Evolutionary conservation across 108 stramenopile species (phyloP).

Genomic region (Bacterosira constricta): DNA sequence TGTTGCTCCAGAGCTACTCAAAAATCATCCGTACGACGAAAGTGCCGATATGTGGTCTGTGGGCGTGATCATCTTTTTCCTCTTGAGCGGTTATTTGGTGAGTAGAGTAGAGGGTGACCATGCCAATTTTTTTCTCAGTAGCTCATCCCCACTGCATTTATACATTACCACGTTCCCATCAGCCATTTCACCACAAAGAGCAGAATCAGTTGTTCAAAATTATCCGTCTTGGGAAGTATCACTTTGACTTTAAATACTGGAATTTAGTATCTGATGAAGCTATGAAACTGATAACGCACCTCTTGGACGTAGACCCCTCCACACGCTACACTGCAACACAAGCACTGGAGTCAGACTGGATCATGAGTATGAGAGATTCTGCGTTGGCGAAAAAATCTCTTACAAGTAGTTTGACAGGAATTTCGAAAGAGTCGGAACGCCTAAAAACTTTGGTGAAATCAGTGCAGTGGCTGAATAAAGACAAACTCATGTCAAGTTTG

Average conservation of each 20-base stretch:
- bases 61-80: slow-evolving; percentile 90
- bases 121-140: background rate
- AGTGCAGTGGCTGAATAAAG: slow-evolving; percentile 9
- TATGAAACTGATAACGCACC: slow-evolving; percentile 43
- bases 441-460: slow-evolving; percentile 4
- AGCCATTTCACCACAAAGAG: slow-evolving; percentile 42
- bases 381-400: slow-evolving; percentile 4
- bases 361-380: slow-evolving; percentile 22
- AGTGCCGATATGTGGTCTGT: slow-evolving; percentile 94
- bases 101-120: background rate
- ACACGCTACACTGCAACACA: slow-evolving; percentile 44
- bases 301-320: slow-evolving; percentile 53
- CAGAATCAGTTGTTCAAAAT: slow-evolving; percentile 33
- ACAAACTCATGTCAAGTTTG: background rate
- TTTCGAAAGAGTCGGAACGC: background rate
- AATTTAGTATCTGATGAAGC: slow-evolving; percentile 48
- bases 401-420: background rate
- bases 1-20: slow-evolving; percentile 78
- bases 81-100: slow-evolving; percentile 81
- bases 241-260: slow-evolving; percentile 51
- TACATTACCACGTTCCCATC: background rate
- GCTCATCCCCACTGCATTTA: background rate
- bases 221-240: slow-evolving; percentile 39
- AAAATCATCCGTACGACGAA: slow-evolving; percentile 71
- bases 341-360: slow-evolving; percentile 63